Evolutionary conservation across 352 stramenopile species (phyloP).

Genomic region (Phytophthora fragariaefolia): DNA sequence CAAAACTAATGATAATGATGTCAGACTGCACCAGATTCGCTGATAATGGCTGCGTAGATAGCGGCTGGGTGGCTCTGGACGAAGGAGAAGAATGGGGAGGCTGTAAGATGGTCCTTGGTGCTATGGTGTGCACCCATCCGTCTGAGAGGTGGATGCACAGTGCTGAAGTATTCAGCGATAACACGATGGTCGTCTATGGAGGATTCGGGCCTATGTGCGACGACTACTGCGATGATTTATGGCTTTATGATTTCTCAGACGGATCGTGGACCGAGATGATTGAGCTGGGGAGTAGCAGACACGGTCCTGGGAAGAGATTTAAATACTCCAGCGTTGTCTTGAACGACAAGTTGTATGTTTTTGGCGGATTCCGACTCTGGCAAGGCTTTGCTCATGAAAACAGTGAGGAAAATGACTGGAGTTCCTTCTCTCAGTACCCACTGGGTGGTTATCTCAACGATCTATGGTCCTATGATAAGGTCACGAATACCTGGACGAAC

Average conservation of each 20-base stretch:
- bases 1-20: conserved; percentile 3
- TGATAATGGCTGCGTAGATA: conserved; percentile 83
- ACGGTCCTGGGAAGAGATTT: conserved; percentile 92
- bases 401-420: conserved; percentile 86
- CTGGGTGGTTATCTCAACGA: conserved; percentile 95
- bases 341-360: conserved; percentile 76
- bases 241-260: conserved; percentile 93
- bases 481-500: conserved; percentile 70
- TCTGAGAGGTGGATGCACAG: conserved; percentile 91
- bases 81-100: conserved; percentile 89
- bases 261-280: conserved; percentile 92
- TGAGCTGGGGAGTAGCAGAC: conserved; percentile 59
- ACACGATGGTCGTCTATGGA: conserved; percentile 94
- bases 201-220: conserved; percentile 93
- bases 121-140: conserved; percentile 89
- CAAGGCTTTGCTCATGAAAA: conserved; percentile 96
- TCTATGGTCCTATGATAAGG: conserved; percentile 90
- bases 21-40: conserved; percentile 87
- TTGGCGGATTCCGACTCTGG: conserved; percentile 95
- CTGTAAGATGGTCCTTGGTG: conserved; percentile 89
- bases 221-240: conserved; percentile 98
- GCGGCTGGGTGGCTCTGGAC: conserved; percentile 88
- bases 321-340: conserved; percentile 89
- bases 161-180: conserved; percentile 88
- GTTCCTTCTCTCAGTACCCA: conserved; percentile 73